Conservation (phyloP, 2,329 filamentous ascomycete genomes). For the Metarhizium humberi region DNA sequence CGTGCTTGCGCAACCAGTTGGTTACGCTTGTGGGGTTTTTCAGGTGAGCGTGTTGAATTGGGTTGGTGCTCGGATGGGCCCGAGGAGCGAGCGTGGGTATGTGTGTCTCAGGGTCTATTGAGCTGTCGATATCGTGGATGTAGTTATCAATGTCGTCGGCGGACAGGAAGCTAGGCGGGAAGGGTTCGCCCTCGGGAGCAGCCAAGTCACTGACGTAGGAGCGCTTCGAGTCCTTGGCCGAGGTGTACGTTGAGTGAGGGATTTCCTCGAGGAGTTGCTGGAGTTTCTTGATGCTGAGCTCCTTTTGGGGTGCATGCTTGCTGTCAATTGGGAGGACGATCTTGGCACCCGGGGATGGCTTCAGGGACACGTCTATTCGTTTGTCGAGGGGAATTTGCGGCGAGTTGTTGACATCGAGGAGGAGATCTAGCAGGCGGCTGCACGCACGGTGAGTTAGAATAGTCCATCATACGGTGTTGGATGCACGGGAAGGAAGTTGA, state of each 20-base stretch:
- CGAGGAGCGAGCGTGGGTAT: constrained; percentile 44
- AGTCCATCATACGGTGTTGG: neutral
- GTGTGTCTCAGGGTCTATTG: constrained; percentile 33
- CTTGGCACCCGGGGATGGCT: constrained; percentile 32
- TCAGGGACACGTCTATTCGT: constrained; percentile 60
- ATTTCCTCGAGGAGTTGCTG: constrained; percentile 41
- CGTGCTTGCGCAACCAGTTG: constrained; percentile 85
- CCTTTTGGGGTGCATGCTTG: constrained; percentile 28
- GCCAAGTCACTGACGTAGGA: constrained; percentile 40
- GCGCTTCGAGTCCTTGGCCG: constrained; percentile 56
- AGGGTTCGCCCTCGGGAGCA: constrained; percentile 39
- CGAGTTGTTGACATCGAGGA: constrained; percentile 82
- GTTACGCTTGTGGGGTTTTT: constrained; percentile 85
- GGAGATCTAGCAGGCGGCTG: constrained; percentile 79
- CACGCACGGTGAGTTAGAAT: constrained; percentile 7
- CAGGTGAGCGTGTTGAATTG: constrained; percentile 29
- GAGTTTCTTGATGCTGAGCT: constrained; percentile 37
- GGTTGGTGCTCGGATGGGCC: constrained; percentile 26
- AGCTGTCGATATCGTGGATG: constrained; percentile 53
- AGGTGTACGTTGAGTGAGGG: constrained; percentile 39
- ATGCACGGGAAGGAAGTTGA: constrained; percentile 1
- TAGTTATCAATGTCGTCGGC: constrained; percentile 67
- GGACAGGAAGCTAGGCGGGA: constrained; percentile 58
- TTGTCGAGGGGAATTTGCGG: constrained; percentile 66
- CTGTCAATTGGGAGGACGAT: constrained; percentile 22